phyloP scores from a whole-genome alignment of 192 early-diverging fungal species.

The Helicostylum pulchrum region DNA sequence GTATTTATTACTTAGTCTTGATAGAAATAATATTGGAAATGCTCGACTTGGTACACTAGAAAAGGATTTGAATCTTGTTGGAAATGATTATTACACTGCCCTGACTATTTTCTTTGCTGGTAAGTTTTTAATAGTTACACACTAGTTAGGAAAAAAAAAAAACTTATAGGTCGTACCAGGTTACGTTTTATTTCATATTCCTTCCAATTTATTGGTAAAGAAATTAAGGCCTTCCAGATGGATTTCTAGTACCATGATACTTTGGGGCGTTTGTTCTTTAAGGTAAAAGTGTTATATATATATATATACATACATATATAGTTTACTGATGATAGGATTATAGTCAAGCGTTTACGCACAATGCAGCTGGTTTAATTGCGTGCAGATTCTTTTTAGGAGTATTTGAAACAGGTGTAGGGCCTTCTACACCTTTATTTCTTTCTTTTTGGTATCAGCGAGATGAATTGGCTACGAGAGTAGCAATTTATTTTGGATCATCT shows the following conservation, averaged over 20 bases:
- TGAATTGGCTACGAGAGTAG: conserved; percentile 34
- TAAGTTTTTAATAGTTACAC: not conserved
- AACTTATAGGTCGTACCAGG: conserved; percentile 9
- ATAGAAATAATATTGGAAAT: conserved; percentile 35
- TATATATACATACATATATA: too few species aligned
- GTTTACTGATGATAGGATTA: not conserved
- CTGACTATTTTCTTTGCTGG: conserved; percentile 32
- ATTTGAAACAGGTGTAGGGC: conserved; percentile 27
- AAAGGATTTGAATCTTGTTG: conserved; percentile 24
- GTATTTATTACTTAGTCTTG: conserved; percentile 21
- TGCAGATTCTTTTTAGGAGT: conserved; percentile 27
- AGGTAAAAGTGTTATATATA: conserved; percentile 12
- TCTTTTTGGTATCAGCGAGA: conserved; percentile 28
- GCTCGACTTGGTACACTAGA: conserved; percentile 25
- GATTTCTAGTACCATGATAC: conserved; percentile 29
- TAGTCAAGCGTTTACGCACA: conserved; percentile 24
- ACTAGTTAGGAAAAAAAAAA: not conserved
- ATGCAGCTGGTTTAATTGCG: conserved; percentile 26
- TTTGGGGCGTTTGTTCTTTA: conserved; percentile 31
- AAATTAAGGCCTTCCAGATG: conserved; percentile 27
- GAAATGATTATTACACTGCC: conserved; percentile 34
- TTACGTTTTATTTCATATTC: conserved; percentile 28
- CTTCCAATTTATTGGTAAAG: conserved; percentile 29
- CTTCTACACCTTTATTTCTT: conserved; percentile 17
- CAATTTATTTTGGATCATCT: conserved; percentile 65